phyloP scores from a whole-genome alignment of 495 filamentous ascomycete genomes.

The Xylona heveae region DNA sequence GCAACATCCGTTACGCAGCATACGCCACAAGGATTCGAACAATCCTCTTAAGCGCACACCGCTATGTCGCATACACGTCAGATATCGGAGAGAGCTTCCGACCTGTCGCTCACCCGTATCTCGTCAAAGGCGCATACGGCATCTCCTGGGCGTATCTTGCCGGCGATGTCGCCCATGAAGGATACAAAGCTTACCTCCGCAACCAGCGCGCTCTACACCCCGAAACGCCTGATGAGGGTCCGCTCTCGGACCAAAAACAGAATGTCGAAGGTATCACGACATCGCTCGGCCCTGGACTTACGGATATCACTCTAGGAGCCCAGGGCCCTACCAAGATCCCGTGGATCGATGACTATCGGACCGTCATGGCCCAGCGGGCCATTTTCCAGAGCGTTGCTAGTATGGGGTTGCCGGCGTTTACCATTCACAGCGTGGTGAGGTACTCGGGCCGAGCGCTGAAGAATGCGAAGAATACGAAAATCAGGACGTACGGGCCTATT shows the following conservation, averaged over 20 bases:
- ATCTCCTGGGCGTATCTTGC: slow-evolving; percentile 82
- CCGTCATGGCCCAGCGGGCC: slow-evolving; percentile 76
- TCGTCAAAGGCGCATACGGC: slow-evolving; percentile 68
- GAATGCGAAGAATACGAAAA: slow-evolving; percentile 43
- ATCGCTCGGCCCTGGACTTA: slow-evolving; percentile 18
- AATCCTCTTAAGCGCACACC: slow-evolving; percentile 73
- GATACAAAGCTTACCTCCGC: slow-evolving; percentile 79
- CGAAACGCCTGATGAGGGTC: slow-evolving; percentile 10
- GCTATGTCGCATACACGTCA: slow-evolving; percentile 93
- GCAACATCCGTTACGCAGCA: slow-evolving; percentile 72
- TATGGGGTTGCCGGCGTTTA: slow-evolving; percentile 91
- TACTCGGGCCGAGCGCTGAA: slow-evolving; percentile 73
- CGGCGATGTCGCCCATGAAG: slow-evolving; percentile 82
- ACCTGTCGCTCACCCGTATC: slow-evolving; percentile 66
- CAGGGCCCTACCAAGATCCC: slow-evolving; percentile 28
- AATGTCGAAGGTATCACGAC: slow-evolving; percentile 10
- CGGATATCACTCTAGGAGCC: slow-evolving; percentile 17
- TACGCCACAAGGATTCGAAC: slow-evolving; percentile 77
- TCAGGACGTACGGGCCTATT: slow-evolving; percentile 76
- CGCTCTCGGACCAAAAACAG: slow-evolving; percentile 8
- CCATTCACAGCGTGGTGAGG: slow-evolving; percentile 76
- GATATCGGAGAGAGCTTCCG: slow-evolving; percentile 96
- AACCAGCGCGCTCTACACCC: slow-evolving; percentile 35
- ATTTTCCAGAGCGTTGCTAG: slow-evolving; percentile 77
- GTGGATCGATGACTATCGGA: slow-evolving; percentile 71